phyloP scores from a whole-genome alignment of 768 basidiomycete species.

The Mycena maculata region DNA sequence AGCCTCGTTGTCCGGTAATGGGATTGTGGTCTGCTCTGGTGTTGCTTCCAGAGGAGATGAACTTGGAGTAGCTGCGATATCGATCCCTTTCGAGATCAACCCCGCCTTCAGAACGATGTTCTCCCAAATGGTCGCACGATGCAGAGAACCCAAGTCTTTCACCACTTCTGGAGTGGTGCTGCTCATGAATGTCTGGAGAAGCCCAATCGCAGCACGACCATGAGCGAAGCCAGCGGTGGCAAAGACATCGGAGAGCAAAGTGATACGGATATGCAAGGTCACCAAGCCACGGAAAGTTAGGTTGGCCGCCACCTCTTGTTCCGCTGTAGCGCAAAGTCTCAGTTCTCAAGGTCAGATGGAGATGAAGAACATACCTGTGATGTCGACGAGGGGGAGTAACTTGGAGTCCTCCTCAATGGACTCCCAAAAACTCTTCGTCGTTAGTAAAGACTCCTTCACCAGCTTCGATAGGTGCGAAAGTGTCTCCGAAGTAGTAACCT shows the following conservation, averaged over 20 bases:
- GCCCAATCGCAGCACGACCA: conserved; percentile 76
- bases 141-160: conserved; percentile 78
- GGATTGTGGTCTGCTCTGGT: conserved; percentile 54
- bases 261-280: conserved; percentile 81
- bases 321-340: conserved; percentile 46
- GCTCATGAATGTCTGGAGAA: conserved; percentile 81
- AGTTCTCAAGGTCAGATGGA: neutral
- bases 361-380: conserved; percentile 51
- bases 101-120: conserved; percentile 81
- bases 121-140: conserved; percentile 88
- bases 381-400: conserved; percentile 72
- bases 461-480: conserved; percentile 75
- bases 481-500: conserved; percentile 84
- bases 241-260: conserved; percentile 89
- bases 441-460: conserved; percentile 74
- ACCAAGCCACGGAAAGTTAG: conserved; percentile 77
- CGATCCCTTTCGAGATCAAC: conserved; percentile 65
- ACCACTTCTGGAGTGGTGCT: conserved; percentile 73
- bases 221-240: conserved; percentile 85
- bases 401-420: conserved; percentile 65
- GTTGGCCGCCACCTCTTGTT: conserved; percentile 64
- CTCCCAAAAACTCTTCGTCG: conserved; percentile 81
- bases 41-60: conserved; percentile 62
- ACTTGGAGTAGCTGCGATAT: conserved; percentile 54
- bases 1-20: conserved; percentile 53